phyloP scores from a whole-genome alignment of 2,329 filamentous ascomycete genomes.

The Paradendryphiella salina region DNA sequence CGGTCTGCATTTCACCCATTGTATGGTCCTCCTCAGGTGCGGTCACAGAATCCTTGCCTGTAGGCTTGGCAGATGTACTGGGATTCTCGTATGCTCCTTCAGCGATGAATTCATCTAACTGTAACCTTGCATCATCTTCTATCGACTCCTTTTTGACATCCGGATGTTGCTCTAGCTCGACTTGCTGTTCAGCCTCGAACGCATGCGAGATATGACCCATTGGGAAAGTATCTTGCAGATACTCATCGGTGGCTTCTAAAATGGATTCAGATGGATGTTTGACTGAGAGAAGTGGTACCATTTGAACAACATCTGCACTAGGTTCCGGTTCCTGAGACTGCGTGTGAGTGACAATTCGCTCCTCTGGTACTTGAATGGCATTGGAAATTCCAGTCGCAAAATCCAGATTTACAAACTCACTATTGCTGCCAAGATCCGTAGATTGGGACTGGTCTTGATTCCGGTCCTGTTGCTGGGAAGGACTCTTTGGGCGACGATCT shows the following conservation, averaged over 20 bases:
- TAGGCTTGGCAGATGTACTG: background rate
- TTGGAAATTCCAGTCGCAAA: conserved; percentile 5
- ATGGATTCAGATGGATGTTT: conserved; percentile 8
- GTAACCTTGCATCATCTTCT: conserved; percentile 25
- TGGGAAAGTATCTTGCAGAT: conserved; percentile 11
- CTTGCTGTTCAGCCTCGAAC: conserved; percentile 2
- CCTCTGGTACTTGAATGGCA: background rate
- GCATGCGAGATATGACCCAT: conserved; percentile 3
- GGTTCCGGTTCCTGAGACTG: conserved; percentile 4
- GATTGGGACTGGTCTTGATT: conserved; percentile 1
- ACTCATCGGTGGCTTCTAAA: conserved; percentile 10
- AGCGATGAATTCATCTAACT: conserved; percentile 8
- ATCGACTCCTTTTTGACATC: conserved; percentile 40
- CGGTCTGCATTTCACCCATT: conserved; percentile 23
- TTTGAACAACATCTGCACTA: background rate
- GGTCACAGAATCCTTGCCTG: conserved; percentile 18
- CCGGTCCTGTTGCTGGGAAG: background rate
- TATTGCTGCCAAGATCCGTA: conserved; percentile 6
- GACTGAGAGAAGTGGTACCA: background rate
- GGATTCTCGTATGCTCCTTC: background rate
- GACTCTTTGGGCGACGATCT: background rate
- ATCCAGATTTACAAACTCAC: conserved; percentile 18
- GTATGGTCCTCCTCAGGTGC: conserved; percentile 28
- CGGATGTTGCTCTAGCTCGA: conserved; percentile 13
- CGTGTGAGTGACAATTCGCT: conserved; percentile 6